Conservation (phyloP, 1,284 basidiomycete genomes). For the Cutaneotrichosporon cutaneum region DNA sequence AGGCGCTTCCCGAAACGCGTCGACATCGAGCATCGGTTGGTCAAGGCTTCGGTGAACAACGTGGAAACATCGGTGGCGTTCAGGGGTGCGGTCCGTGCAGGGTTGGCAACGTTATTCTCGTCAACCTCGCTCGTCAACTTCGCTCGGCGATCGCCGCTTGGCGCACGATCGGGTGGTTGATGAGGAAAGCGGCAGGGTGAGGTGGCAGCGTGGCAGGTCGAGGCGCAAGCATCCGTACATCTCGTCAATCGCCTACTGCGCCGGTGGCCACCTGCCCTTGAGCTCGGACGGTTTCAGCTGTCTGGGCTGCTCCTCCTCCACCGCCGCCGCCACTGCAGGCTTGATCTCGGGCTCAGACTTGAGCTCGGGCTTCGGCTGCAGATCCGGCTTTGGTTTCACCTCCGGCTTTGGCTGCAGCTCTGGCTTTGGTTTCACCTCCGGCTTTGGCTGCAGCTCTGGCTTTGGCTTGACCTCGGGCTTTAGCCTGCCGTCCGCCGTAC, state of each 20-base stretch:
- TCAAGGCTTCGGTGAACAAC: not conserved
- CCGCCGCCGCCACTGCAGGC: not conserved
- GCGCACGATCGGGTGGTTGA: not conserved
- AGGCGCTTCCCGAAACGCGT: not conserved
- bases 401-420: not conserved
- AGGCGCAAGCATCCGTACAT: not conserved
- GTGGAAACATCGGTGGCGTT: not conserved
- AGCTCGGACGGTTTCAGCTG: not conserved
- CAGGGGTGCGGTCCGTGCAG: not conserved
- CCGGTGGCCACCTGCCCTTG: not conserved
- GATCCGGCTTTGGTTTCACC: not conserved
- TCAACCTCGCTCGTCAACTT: not conserved
- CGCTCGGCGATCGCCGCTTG: not conserved
- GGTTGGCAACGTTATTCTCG: not conserved
- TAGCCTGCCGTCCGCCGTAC: too few relatives aligned
- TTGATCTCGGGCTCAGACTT: not conserved
- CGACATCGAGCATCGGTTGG: not conserved
- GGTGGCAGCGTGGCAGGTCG: not conserved
- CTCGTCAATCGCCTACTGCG: not conserved
- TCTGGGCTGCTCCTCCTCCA: not conserved
- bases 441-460: too few relatives aligned
- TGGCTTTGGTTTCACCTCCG: too few relatives aligned
- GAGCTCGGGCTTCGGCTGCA: not conserved
- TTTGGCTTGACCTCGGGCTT: too few relatives aligned
- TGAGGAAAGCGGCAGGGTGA: not conserved